Conservation (phyloP, 352 stramenopile species). For the Globisporangium iwayamae region DNA sequence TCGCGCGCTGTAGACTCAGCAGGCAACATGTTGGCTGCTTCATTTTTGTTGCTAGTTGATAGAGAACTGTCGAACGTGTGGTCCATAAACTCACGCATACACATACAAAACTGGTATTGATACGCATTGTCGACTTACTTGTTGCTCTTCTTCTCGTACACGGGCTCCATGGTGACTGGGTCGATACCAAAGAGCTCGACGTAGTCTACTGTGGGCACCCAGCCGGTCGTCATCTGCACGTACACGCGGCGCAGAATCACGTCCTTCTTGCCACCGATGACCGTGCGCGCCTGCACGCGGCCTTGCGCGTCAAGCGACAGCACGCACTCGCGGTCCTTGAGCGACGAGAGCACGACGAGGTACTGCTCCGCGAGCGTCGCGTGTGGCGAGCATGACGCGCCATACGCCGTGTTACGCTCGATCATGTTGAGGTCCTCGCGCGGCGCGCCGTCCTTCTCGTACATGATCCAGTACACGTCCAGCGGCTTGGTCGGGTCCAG, state of each 20-base stretch:
- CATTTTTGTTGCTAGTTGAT: constrained; percentile 3
- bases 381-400: constrained; percentile 41
- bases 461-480: constrained; percentile 86
- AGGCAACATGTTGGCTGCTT: not conserved
- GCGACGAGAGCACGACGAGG: constrained; percentile 46
- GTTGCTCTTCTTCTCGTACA: constrained; percentile 86
- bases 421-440: constrained; percentile 84
- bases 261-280: constrained; percentile 59
- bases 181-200: constrained; percentile 81
- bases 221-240: constrained; percentile 81
- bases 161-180: constrained; percentile 44
- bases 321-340: constrained; percentile 66
- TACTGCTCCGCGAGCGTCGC: constrained; percentile 38
- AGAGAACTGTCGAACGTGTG: not conserved
- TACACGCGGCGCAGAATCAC: constrained; percentile 76
- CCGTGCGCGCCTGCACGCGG: constrained; percentile 58
- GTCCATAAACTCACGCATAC: constrained; percentile 10
- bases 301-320: constrained; percentile 55
- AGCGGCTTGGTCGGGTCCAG: constrained; percentile 63
- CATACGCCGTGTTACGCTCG: constrained; percentile 81
- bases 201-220: constrained; percentile 81
- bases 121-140: constrained; percentile 30
- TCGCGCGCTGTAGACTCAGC: constrained; percentile 48
- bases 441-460: constrained; percentile 65
- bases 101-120: constrained; percentile 9